Percentiles rank a stretch among this genome's conserved stretches.
These are phyloP conservation scores for Kandelia obovata DNA, from an alignment of 345 rosid genomes.

Conservation along the genomic window DNA sequence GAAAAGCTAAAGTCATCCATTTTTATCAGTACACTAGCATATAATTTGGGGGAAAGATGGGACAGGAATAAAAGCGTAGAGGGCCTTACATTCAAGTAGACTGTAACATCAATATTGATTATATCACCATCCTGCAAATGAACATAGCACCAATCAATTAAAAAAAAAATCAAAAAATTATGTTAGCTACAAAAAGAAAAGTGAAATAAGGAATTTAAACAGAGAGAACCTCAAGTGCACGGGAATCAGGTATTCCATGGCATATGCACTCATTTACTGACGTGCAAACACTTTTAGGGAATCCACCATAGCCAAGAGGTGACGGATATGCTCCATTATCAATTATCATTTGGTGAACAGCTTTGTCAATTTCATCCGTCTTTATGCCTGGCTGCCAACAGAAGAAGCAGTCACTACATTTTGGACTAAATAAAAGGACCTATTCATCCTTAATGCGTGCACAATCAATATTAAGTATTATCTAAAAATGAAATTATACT, in stretches of 20 bases:
- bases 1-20: not conserved
- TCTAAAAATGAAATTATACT: not conserved
- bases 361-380: conserved; percentile 88
- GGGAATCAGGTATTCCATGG: conserved; percentile 93
- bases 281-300: conserved; percentile 97
- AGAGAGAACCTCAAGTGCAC: conserved; percentile 64
- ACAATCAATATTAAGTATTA: not conserved
- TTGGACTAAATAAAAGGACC: conserved; percentile 13
- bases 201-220: conserved; percentile 4
- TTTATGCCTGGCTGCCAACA: conserved; percentile 77
- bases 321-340: conserved; percentile 97
- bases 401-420: conserved; percentile 19
- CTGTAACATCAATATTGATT: conserved; percentile 89
- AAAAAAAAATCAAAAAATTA: not conserved
- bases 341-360: conserved; percentile 86
- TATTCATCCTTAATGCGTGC: not conserved
- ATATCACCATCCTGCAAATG: conserved; percentile 87
- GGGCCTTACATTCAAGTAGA: conserved; percentile 66
- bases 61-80: conserved; percentile 2
- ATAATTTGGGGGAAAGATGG: not conserved
- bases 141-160: conserved; percentile 2
- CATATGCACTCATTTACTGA: conserved; percentile 96
- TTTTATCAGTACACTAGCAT: not conserved
- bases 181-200: conserved; percentile 1
- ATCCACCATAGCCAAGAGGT: conserved; percentile 95